A percentile compares a stretch with the other conserved stretches of the same genome.
phyloP scores from a whole-genome alignment of 495 filamentous ascomycete genomes.

The Penicillium antarcticum region DNA sequence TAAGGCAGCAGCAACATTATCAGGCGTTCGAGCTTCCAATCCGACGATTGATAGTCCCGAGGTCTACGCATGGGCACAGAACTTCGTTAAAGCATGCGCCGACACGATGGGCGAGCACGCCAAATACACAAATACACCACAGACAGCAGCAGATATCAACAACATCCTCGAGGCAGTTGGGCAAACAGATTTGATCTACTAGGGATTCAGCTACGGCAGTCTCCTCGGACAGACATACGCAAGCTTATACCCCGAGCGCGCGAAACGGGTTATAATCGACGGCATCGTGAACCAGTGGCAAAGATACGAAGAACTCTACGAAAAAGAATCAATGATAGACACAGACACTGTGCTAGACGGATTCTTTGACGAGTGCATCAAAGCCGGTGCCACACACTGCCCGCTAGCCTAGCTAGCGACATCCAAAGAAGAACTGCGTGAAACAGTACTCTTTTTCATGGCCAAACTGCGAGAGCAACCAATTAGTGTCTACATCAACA shows the following conservation, averaged over 20 bases:
- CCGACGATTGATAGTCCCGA: constrained; percentile 34
- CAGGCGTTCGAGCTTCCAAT: constrained; percentile 23
- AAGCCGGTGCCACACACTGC: constrained; percentile 27
- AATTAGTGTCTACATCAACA: constrained; percentile 39
- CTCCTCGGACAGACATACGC: constrained; percentile 18
- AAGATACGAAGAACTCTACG: constrained; percentile 28
- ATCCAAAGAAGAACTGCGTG: constrained; percentile 28
- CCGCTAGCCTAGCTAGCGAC: constrained; percentile 20
- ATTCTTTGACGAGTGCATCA: constrained; percentile 43
- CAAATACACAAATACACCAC: constrained; percentile 43
- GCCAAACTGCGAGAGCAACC: constrained; percentile 28
- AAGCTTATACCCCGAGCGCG: constrained; percentile 8
- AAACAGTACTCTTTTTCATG: constrained; percentile 21
- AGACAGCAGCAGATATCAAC: constrained; percentile 50
- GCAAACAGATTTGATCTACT: constrained; percentile 25
- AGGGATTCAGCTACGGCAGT: constrained; percentile 18
- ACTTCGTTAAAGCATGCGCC: constrained; percentile 33
- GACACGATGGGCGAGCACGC: constrained; percentile 41
- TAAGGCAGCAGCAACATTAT: constrained; percentile 13
- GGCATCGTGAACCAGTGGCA: constrained; percentile 13
- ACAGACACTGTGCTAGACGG: constrained; percentile 36
- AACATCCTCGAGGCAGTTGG: constrained; percentile 42
- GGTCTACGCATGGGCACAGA: constrained; percentile 35
- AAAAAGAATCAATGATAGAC: constrained; percentile 24
- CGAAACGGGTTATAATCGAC: constrained; percentile 15